Evolutionary conservation across 2,329 filamentous ascomycete species (phyloP), one percentile per base, ranked within the genome.

Genomic region (Paecilomyces sp.): DNA sequence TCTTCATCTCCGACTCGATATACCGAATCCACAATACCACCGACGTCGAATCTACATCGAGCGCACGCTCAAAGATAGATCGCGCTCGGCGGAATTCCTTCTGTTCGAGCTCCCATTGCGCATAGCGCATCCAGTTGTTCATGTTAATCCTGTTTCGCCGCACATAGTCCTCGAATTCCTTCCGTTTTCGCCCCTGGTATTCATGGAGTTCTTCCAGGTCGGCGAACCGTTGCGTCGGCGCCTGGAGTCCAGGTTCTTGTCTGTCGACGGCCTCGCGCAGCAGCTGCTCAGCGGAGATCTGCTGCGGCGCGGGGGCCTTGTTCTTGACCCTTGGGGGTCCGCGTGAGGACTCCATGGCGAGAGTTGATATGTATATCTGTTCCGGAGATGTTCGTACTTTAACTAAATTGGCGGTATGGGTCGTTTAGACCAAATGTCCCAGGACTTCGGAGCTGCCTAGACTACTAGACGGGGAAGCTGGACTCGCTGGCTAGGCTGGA

Each of bases 71-170:
- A 69, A 97, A 99, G 70, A 99, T 88, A 56, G 90, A 95, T 51
- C 94, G 84, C 31, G 94, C 94, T 58, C 94, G 89, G 58, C 89
- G 87, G 76, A 91, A 97, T 79, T 99, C 94, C 77, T 97, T 97
- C 78, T 99, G 94, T 74, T 99, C 93, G 62, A 97, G 83, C 79
- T 99, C 94, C 91, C 92, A 99, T 67, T 90, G 86, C 59, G 94
- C 93, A 82, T 99, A 99, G 70, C 92, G 90, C 83, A 94, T 91
- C 94, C 94, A 99, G 77, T 97, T 97, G 81, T 96, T 96, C 83
- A 97, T 92, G 72, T 95, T 96, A 73, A 97, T 84, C 70, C 93
- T 82, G 73, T 97, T 97, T 64, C 94, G 89, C 64, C 92, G 88
- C 62, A 97, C 91, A 88, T 97, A 97, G 80, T 96, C 91, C 77